Percentiles rank a stretch among this genome's conserved stretches.
phyloP scores from a whole-genome alignment of 495 filamentous ascomycete species.

The Pyronema omphalodes region DNA sequence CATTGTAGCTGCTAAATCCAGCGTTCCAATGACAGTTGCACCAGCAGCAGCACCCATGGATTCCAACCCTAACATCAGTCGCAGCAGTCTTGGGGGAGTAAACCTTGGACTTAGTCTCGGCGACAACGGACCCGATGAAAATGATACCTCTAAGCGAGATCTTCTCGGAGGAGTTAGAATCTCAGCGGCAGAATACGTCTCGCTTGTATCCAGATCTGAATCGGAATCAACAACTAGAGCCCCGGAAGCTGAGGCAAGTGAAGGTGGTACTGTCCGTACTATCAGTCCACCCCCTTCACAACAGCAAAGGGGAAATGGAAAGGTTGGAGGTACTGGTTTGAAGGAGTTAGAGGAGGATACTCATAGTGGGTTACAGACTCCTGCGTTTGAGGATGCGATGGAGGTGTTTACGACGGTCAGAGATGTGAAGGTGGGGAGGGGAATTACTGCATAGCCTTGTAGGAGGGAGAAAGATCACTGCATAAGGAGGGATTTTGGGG shows the following conservation, averaged over 20 bases:
- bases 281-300: neutral
- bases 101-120: neutral
- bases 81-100: neutral
- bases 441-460: no score
- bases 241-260: neutral
- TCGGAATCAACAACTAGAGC: neutral
- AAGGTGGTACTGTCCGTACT: neutral
- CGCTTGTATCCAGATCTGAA: neutral
- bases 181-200: neutral
- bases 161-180: neutral
- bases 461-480: no score
- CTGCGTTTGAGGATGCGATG: slow-evolving; percentile 1
- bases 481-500: no score
- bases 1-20: neutral
- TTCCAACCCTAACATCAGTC: neutral
- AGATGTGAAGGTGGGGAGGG: neutral
- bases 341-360: neutral
- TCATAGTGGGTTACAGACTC: neutral
- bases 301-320: neutral
- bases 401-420: neutral
- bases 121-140: neutral
- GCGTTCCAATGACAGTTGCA: neutral
- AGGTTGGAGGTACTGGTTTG: neutral
- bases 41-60: neutral
- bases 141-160: neutral